Evolutionary conservation across 768 basidiomycete species (phyloP).

Genomic region (Nevesoporus exiguus): DNA sequence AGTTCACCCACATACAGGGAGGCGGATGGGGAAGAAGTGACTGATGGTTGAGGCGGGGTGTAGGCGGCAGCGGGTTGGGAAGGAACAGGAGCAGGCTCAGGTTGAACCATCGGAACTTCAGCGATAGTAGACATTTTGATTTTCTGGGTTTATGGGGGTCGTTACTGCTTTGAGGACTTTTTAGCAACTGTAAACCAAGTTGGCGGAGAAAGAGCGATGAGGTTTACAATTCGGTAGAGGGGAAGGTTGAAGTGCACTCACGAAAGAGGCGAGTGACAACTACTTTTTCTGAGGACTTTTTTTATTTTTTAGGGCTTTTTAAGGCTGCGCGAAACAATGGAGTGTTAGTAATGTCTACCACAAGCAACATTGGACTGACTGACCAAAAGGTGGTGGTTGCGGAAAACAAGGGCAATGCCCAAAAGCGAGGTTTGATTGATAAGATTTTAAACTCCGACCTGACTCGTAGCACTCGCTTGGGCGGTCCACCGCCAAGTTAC

Average conservation of each 20-base stretch:
- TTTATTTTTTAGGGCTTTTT: constrained; percentile 61
- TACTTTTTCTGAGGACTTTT: constrained; percentile 64
- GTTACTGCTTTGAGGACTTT: constrained; percentile 91
- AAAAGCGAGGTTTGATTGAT: constrained; percentile 25
- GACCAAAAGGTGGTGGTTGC: constrained; percentile 67
- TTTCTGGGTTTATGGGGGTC: constrained; percentile 60
- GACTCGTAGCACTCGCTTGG: constrained; percentile 8
- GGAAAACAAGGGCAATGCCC: constrained; percentile 39
- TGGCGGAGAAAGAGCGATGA: constrained; percentile 10
- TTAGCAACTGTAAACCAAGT: constrained; percentile 47
- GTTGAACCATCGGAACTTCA: constrained; percentile 51
- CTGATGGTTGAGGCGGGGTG: constrained; percentile 49
- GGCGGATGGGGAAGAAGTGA: constrained; percentile 72
- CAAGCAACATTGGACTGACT: constrained; percentile 26
- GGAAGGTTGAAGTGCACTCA: constrained; percentile 34
- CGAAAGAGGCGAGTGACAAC: constrained; percentile 76
- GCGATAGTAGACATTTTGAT: constrained; percentile 56
- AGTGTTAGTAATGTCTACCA: constrained; percentile 13
- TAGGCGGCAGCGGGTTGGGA: constrained; percentile 50
- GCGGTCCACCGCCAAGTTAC: no score
- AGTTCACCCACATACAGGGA: constrained; percentile 99
- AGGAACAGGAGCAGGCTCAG: constrained; percentile 45
- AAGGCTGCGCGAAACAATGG: constrained; percentile 38
- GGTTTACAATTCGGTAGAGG: constrained; percentile 11
- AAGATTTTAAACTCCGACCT: constrained; percentile 41